These are phyloP conservation scores for Coccomyxa sp. DNA, from an alignment of 139 green algal species.

Conservation along the genomic window DNA sequence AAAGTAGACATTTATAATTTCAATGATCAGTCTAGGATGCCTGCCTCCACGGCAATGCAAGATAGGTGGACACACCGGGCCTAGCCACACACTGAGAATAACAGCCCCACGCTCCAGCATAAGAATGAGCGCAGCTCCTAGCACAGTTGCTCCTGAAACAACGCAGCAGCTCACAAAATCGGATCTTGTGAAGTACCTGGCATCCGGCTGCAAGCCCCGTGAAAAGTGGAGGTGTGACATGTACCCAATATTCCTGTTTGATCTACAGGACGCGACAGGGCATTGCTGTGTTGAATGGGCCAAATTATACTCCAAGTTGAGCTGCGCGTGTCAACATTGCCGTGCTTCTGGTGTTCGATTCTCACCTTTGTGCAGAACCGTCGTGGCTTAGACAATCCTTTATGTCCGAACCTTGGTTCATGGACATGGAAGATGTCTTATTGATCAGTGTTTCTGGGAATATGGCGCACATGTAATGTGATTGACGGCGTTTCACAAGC, in stretches of 20 bases:
- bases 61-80: no score
- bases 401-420: background rate
- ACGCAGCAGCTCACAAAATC: constrained; percentile 52
- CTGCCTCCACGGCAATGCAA: no score
- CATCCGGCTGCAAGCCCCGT: constrained; percentile 74
- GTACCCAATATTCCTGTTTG: background rate
- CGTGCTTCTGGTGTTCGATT: background rate
- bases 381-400: background rate
- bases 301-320: background rate
- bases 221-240: constrained; percentile 63
- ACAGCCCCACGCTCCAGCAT: no score
- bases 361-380: no score
- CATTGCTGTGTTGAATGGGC: background rate
- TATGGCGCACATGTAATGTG: no score
- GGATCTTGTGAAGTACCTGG: constrained; percentile 76
- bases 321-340: background rate
- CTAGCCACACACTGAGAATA: no score
- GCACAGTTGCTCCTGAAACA: background rate
- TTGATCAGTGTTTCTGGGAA: no score
- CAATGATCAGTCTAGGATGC: no score
- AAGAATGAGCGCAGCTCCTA: background rate
- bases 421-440: no score
- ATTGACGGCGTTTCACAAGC: no score
- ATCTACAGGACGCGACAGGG: background rate
- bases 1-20: no score